Percentiles rank a stretch among this genome's conserved stretches.
phyloP scores from a whole-genome alignment of 73 alveolate genomes.

The Halteria grandinella region DNA sequence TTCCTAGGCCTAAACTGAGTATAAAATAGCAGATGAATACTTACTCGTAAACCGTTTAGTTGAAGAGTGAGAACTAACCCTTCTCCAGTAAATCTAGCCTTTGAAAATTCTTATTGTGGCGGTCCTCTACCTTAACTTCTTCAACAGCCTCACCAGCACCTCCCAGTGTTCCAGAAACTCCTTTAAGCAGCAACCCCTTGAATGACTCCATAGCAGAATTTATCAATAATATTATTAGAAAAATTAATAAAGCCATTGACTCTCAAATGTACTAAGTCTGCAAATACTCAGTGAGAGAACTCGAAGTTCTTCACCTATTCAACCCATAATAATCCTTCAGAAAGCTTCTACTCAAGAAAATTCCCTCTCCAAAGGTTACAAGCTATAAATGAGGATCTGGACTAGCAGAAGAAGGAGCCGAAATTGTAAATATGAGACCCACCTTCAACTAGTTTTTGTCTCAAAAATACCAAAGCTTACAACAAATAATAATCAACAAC shows the following conservation, averaged over 20 bases:
- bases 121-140: background rate
- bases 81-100: background rate
- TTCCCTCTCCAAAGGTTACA: background rate
- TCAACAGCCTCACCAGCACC: no score
- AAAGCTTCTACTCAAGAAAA: background rate
- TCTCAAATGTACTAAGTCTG: conserved; percentile 12
- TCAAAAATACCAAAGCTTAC: no score
- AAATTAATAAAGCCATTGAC: no score
- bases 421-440: background rate
- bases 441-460: no score
- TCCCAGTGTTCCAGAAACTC: no score
- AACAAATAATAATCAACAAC: no score
- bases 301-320: background rate
- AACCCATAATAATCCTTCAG: conserved; percentile 1
- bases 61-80: background rate
- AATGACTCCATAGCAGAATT: no score
- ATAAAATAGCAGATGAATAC: background rate
- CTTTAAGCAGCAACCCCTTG: no score
- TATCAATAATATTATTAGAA: no score
- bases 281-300: background rate
- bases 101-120: background rate
- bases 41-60: background rate
- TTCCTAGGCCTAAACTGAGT: conserved; percentile 4
- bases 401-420: background rate
- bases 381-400: background rate